Evolutionary conservation across 1,139 yeast genomes (phyloP).

Genomic region (Candida sp.): DNA sequence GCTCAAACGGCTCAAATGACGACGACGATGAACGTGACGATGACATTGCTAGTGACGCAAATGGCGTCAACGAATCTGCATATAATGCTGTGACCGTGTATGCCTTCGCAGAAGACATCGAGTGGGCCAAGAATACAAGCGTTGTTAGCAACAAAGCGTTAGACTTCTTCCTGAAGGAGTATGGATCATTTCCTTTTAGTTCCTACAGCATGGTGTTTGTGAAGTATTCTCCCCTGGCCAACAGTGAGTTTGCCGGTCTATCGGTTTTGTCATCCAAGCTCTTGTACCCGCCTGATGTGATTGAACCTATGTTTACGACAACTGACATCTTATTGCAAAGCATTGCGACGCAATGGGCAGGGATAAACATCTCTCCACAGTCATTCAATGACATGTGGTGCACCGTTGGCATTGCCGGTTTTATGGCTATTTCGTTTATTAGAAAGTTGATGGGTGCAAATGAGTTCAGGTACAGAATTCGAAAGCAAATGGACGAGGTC

Average conservation of each 20-base stretch:
- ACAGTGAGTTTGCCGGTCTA: constrained; percentile 75
- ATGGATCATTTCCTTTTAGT: constrained; percentile 92
- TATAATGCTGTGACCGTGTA: constrained; percentile 55
- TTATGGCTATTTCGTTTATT: constrained; percentile 78
- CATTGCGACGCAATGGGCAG: constrained; percentile 92
- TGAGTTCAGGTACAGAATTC: constrained; percentile 75
- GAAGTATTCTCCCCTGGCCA: constrained; percentile 42
- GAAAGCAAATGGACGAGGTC: constrained; percentile 64
- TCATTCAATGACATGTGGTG: constrained; percentile 91
- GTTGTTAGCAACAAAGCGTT: constrained; percentile 77
- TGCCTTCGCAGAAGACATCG: constrained; percentile 58
- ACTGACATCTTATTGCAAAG: constrained; percentile 74
- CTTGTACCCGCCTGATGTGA: constrained; percentile 74
- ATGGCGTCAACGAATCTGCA: constrained; percentile 31
- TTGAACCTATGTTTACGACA: constrained; percentile 78
- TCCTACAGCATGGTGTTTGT: constrained; percentile 82
- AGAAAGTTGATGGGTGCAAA: constrained; percentile 80
- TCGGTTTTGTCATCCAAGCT: constrained; percentile 67
- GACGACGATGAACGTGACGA: constrained; percentile 35
- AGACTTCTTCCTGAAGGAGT: constrained; percentile 85
- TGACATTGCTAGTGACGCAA: constrained; percentile 34
- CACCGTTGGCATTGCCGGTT: constrained; percentile 82
- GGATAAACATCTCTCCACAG: constrained; percentile 87
- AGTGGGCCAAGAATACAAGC: constrained; percentile 74
- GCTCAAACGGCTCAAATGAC: constrained; percentile 27